A percentile compares a stretch with the other conserved stretches of the same genome.
Evolutionary conservation across 2,329 filamentous ascomycete genomes (phyloP).

Genomic region (Talaromyces sp.): DNA sequence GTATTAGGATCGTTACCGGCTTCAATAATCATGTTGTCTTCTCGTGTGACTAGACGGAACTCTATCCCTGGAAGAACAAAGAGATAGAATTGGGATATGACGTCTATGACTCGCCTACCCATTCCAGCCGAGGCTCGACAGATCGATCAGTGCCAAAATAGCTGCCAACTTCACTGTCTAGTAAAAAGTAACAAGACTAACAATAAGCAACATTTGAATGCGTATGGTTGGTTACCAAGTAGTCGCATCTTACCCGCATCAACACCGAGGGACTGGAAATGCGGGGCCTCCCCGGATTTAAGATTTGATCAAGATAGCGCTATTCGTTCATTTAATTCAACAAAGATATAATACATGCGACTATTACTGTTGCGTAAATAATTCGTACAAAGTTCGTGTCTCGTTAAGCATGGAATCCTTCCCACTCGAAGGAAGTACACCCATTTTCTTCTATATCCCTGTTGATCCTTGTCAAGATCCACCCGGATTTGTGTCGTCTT

Average conservation of each 20-base stretch:
- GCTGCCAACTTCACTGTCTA: neutral
- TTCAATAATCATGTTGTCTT: neutral
- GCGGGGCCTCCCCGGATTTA: neutral
- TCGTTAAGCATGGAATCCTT: slow-evolving; percentile 2
- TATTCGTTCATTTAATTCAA: neutral
- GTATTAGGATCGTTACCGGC: neutral
- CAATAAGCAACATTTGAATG: neutral
- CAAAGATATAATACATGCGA: neutral
- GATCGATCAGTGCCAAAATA: neutral
- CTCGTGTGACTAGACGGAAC: neutral
- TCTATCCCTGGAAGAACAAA: neutral
- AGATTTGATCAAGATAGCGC: too few species aligned
- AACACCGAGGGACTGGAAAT: neutral
- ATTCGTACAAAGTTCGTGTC: neutral
- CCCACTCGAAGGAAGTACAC: slow-evolving; percentile 6
- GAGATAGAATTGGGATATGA: neutral
- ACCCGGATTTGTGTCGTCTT: slow-evolving; percentile 10
- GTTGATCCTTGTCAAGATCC: slow-evolving; percentile 9
- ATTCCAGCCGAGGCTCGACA: neutral
- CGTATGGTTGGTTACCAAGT: neutral
- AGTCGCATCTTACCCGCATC: neutral
- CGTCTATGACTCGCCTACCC: neutral
- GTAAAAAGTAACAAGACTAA: neutral
- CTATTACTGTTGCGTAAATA: neutral
- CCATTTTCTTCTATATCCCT: slow-evolving; percentile 4